Base-by-base conservation (phyloP, 2,329 filamentous ascomycete species). In the Aspergillus calidoustus region DNA sequence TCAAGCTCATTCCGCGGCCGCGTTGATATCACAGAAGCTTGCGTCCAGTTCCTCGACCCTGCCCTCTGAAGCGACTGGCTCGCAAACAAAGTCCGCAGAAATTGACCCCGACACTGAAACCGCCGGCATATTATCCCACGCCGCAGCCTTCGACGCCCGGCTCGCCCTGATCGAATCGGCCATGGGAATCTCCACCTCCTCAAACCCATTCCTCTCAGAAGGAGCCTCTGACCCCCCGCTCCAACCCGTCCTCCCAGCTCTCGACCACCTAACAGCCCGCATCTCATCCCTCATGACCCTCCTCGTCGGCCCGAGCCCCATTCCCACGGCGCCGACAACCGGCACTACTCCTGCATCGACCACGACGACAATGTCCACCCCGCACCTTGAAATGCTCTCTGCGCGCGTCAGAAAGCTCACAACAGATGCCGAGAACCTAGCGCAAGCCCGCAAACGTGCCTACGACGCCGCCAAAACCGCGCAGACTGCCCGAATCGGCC, bases 71-170 rank as follows among this genome's bases (percentile, higher is more conserved):
- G 57, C 55, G 8, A 54, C 51, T 19, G 54, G 65, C 3, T 54
- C 58, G 25, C 54, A 61, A 15, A 59, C 59, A 64, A 56, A 59
- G 66, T 15, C 47, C 65, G 15, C 57, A 61, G 28, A 51, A 44
- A 57, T 15, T 1, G 43, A 61, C 19, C 41, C 43, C 4, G 51
- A 64, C 44, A 52, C 54, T 49, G 50, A 67, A 23, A 48, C 72
- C 5, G 64, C 74, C 3, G 49, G 84, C 77, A 54, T 91, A 28
- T 82, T 97, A 41, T 87, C 89, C 38, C 91, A 93, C 75, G 90
- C 92, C 7, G 91, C 93, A 25, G 91, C 95, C 65, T 97, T 99
- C 71, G 94, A 98, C 73, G 85, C 87, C 31, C 87, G 95, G 5
- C 86, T 99, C 22, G 81, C 89, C 3, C 81, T 90, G 31, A 82